Base-by-base conservation (phyloP, 2,329 filamentous ascomycete species). In the Fusarium verticillioides region DNA sequence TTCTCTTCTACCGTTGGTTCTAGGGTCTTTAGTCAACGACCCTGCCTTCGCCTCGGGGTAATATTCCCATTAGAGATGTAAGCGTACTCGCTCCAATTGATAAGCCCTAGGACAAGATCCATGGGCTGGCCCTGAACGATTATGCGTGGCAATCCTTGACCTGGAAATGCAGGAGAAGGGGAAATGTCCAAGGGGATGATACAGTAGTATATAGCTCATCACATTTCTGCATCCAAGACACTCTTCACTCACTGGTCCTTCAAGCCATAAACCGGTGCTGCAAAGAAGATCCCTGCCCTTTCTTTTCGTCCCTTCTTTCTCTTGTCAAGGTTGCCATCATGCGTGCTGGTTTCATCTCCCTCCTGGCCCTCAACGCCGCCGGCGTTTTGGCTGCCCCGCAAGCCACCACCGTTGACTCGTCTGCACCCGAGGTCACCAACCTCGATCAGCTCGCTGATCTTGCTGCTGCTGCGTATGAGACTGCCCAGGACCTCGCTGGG, bases 281-380 rank as follows among this genome's bases (percentile, higher is more conserved):
- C 58, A 65, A 54, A 65, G 40, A 60, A 39, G 43, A 54, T 63
- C 73, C 64, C 26, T 73, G 60, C 63, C 50, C 18, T 18, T 47
- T 72, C 47, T 61, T 52, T 23, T 26, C 16, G 18, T 50, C 12
- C 46, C 46, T 42, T 43, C 62, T 47, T 37, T 57, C 53, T 50
- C 53, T 30, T 19, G 40, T 49, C 32, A 49, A 62, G 49, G 71
- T 39, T 39, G 42, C 58, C 54, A 68, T 32, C 43, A 78, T 78
- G 76, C 76, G 74, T 67, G 74, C 61, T 37, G 54, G 54, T 54
- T 61, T 69, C 50, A 32, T 78, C 47, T 57, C 73, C 15, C 39
- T 78, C 50, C 44, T 78, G 60, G 76, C 73, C 19, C 65, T 76
- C 34, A 77, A 75, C 56, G 74, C 73, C 69, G 73, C 67, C 39